These are phyloP conservation scores for Samsoniella hepiali DNA, from an alignment of 2,329 filamentous ascomycete species.

Conservation along the genomic window DNA sequence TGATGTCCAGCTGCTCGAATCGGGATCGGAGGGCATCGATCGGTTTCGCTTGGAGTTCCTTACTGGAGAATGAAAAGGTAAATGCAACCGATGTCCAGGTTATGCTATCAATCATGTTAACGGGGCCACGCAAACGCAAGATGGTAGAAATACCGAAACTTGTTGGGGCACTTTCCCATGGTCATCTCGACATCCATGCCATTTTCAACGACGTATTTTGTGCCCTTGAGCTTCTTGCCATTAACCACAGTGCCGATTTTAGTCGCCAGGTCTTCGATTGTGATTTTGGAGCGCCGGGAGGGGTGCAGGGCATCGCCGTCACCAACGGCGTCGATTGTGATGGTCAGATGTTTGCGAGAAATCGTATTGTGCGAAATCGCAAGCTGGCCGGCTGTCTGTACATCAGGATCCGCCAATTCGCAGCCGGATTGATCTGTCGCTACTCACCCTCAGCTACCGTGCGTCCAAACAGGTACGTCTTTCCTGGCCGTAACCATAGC, in stretches of 20 bases:
- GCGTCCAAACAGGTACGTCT: constrained; percentile 80
- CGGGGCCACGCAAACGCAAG: neutral
- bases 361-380: constrained; percentile 77
- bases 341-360: constrained; percentile 81
- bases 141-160: constrained; percentile 49
- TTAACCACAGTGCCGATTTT: constrained; percentile 82
- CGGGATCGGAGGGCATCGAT: constrained; percentile 58
- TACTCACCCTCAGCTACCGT: constrained; percentile 62
- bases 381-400: constrained; percentile 56
- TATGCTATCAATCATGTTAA: constrained; percentile 48
- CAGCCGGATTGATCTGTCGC: too few relatives aligned
- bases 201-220: constrained; percentile 51
- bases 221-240: constrained; percentile 64
- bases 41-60: constrained; percentile 65
- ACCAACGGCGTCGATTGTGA: constrained; percentile 65
- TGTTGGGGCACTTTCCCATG: constrained; percentile 66
- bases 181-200: constrained; percentile 61
- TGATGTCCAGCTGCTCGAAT: constrained; percentile 85
- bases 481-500: constrained; percentile 82
- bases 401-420: neutral
- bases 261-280: constrained; percentile 74
- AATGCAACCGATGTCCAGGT: constrained; percentile 79
- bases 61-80: constrained; percentile 72
- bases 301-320: constrained; percentile 64
- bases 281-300: constrained; percentile 64